Evolutionary conservation across 2,329 filamentous ascomycete genomes (phyloP).

Genomic region (Scleromitrula shiraiana): DNA sequence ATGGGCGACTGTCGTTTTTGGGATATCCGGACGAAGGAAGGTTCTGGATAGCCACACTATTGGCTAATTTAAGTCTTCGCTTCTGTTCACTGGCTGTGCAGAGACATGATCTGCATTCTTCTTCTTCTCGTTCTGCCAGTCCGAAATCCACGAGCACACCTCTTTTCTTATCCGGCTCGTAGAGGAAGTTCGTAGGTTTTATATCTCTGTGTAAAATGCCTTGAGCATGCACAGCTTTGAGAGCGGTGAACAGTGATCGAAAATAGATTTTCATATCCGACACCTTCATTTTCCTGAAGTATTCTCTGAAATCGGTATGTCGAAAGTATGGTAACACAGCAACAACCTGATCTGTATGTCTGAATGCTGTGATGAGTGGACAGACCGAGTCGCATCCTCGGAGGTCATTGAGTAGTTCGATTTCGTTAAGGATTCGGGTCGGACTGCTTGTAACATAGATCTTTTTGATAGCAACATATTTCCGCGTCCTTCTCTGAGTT

Average conservation of each 20-base stretch:
- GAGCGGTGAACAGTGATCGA: slow-evolving; percentile 75
- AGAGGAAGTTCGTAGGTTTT: slow-evolving; percentile 96
- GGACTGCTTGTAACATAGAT: slow-evolving; percentile 98
- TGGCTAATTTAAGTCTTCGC: slow-evolving; percentile 52
- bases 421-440: slow-evolving; percentile 86
- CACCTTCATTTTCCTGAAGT: slow-evolving; percentile 85
- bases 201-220: slow-evolving; percentile 91
- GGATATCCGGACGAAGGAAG: slow-evolving; percentile 63
- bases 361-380: slow-evolving; percentile 94
- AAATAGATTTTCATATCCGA: slow-evolving; percentile 86
- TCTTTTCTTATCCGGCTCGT: slow-evolving; percentile 69
- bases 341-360: slow-evolving; percentile 87
- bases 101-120: slow-evolving; percentile 71
- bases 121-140: slow-evolving; percentile 78
- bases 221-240: slow-evolving; percentile 74
- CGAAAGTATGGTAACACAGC: slow-evolving; percentile 93
- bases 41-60: slow-evolving; percentile 49
- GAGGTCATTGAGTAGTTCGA: slow-evolving; percentile 85
- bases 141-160: slow-evolving; percentile 98
- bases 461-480: slow-evolving; percentile 96
- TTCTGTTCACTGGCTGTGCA: slow-evolving; percentile 45
- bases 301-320: slow-evolving; percentile 88
- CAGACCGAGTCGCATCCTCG: slow-evolving; percentile 79
- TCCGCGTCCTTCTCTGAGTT: slow-evolving; percentile 41
- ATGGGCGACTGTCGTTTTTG: slow-evolving; percentile 80